Conservation (phyloP, 2,329 filamentous ascomycete species). For the Fusarium subtropicale region DNA sequence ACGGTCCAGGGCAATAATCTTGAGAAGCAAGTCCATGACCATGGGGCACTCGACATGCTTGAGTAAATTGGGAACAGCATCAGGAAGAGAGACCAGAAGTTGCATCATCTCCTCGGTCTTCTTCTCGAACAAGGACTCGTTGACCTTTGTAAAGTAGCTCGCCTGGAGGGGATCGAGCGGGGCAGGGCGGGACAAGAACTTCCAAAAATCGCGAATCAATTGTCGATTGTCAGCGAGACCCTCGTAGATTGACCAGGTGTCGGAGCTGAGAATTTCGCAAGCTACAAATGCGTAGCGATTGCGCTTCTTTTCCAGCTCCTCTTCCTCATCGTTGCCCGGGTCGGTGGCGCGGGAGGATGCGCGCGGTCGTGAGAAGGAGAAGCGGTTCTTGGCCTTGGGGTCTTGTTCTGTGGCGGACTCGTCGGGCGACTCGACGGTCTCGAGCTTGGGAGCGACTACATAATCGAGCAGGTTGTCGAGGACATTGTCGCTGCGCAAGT, state of each 20-base stretch:
- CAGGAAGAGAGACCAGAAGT: conserved; percentile 85
- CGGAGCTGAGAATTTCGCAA: conserved; percentile 92
- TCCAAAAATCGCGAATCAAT: conserved; percentile 87
- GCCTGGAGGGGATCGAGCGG: conserved; percentile 93
- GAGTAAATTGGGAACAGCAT: conserved; percentile 85
- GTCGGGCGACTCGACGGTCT: conserved; percentile 63
- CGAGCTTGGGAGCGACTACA: conserved; percentile 83
- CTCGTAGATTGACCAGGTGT: conserved; percentile 97
- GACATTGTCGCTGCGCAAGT: conserved; percentile 86
- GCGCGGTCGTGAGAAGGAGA: conserved; percentile 64
- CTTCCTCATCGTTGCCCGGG: conserved; percentile 64
- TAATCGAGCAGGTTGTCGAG: conserved; percentile 89
- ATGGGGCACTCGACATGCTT: conserved; percentile 97
- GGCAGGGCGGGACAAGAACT: conserved; percentile 84
- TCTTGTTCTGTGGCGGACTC: conserved; percentile 65
- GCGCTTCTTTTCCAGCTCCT: conserved; percentile 89
- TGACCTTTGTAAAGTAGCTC: conserved; percentile 98
- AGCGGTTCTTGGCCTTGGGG: conserved; percentile 59
- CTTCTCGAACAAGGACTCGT: conserved; percentile 96
- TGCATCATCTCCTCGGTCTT: conserved; percentile 98
- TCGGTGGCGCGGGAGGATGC: conserved; percentile 65
- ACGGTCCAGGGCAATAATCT: conserved; percentile 96
- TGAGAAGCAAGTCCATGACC: conserved; percentile 96
- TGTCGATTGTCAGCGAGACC: conserved; percentile 86
- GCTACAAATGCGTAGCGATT: conserved; percentile 94